Percentiles rank a stretch among this genome's conserved stretches.
These are phyloP conservation scores for Neurospora pannonica DNA, from an alignment of 495 filamentous ascomycete species.

Conservation along the genomic window DNA sequence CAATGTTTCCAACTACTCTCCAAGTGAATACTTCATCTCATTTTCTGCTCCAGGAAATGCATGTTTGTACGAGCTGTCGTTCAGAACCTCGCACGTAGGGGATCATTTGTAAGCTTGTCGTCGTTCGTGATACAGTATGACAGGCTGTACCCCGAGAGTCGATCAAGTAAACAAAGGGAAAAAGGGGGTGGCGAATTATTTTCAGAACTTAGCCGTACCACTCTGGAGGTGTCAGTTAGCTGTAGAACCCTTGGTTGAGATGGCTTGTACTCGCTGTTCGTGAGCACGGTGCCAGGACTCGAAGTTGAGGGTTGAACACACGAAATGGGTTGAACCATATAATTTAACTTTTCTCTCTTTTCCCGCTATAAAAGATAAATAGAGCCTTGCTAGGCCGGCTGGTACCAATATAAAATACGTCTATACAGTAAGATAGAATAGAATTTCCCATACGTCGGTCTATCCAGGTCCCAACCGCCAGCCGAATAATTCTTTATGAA, in stretches of 20 bases:
- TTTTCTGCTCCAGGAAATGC: not conserved
- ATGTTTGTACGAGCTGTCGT: not conserved
- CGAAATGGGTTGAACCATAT: no score
- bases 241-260: no score
- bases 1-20: not conserved
- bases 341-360: no score
- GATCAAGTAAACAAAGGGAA: not conserved
- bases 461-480: not conserved
- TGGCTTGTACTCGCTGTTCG: no score
- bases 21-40: not conserved
- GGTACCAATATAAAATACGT: not conserved
- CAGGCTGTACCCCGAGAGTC: not conserved
- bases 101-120: not conserved
- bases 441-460: not conserved
- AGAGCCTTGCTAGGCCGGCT: no score
- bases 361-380: no score
- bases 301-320: no score
- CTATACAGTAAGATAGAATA: no score
- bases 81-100: not conserved
- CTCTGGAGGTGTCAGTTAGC: not conserved
- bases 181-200: not conserved
- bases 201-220: not conserved
- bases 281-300: no score
- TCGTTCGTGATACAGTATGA: not conserved
- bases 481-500: not conserved